Base-by-base conservation (phyloP, 2,329 filamentous ascomycete species). In the Phialemonium atrogriseum region DNA sequence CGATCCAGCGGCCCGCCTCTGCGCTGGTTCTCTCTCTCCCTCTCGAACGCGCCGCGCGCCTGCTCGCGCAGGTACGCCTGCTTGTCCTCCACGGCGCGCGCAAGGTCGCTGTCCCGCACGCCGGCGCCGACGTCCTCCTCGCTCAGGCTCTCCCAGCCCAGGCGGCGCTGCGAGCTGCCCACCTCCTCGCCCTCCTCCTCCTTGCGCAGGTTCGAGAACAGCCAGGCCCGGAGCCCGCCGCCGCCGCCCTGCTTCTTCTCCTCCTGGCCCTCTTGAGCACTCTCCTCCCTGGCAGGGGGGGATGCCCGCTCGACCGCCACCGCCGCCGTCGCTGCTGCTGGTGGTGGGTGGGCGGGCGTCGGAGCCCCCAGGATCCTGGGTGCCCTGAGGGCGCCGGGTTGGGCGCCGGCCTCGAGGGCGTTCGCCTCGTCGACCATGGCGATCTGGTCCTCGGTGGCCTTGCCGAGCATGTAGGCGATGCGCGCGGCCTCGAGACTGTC, bases 381-480 rank as follows among this genome's bases (percentile, higher is more conserved):
- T n/a, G n/a, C n/a, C n/a, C n/a, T n/a, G 27, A 75, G 50, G 44
- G 65, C 59, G 48, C 59, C 50, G 43, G 52, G 39, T 25, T 38
- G 31, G 18, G 33, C 33, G 27, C 43, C 40, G 4, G 51, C 48
- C 31, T 57, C 51, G 37, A 62, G 56, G 35, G 54, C 60, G 42
- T 70, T 67, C 38, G 69, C 68, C 34, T 73, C 70, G 43, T 77
- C 73, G 30, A 77, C 73, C 35, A 76, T 60, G 19, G 55, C 48
- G 30, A 67, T 60, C 51, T 77, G 73, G 27, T 73, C 70, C 26
- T 68, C 63, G 34, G 65, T 70, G 16, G 73, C 73, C 21, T 62
- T 59, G 48, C 69, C 70, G 39, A 66, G 68, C 59, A 77, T 70
- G 56, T 74, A 77, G 37, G 73, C 72, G 12, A 77, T 56, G 18